Evolutionary conservation across 148 eudicot genomes (phyloP), one percentile per base, ranked within the genome.

Genomic region (Camellia sinensis): DNA sequence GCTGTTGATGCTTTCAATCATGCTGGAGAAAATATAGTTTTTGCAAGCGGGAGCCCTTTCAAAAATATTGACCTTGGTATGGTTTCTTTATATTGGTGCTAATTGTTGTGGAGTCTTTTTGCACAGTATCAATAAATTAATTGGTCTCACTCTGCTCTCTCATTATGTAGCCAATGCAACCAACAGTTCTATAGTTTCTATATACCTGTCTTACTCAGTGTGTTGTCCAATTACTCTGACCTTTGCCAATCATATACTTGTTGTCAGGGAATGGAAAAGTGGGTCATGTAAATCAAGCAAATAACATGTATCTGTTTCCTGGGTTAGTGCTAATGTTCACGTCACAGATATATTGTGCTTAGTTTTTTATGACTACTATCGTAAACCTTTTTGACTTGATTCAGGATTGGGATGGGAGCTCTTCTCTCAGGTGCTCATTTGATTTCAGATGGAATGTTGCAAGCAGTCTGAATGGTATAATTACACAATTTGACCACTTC

Each of bases 291-390:
- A 96, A 96, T 81, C 99, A 96, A 90, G 99, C 98, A 57, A 96
- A 96, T 86, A 96, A 96, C 84, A 96, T 96, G 98, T 96, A 96
- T 79, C 91, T 96, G 69, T 96, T 96, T 81, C 99, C 99, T 21
- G 99, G 99, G 99, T 96, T 48, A 70, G 94, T 87, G 80, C 73
- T 76, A 53, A 29, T 80, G 70, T 80, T 67, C 50, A 44, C n/a
- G 40, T 40, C n/a, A 52, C 67, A 83, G 70, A 46, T 37, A 9
- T 29, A 29, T 19, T 76, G 19, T 72, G n/a, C 12, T 63, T 76
- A 60, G n/a, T 70, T 41, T 21, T 18, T 46, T 43, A 70, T 2
- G 21, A 67, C 17, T 29, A 67, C 67, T 22, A 75, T 76, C 40
- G 68, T 29, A 75, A 48, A 77, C 56, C 48, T 74, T 82, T 71